Conservation (phyloP, 1,284 basidiomycete species). For the Heterobasidion occidentale region DNA sequence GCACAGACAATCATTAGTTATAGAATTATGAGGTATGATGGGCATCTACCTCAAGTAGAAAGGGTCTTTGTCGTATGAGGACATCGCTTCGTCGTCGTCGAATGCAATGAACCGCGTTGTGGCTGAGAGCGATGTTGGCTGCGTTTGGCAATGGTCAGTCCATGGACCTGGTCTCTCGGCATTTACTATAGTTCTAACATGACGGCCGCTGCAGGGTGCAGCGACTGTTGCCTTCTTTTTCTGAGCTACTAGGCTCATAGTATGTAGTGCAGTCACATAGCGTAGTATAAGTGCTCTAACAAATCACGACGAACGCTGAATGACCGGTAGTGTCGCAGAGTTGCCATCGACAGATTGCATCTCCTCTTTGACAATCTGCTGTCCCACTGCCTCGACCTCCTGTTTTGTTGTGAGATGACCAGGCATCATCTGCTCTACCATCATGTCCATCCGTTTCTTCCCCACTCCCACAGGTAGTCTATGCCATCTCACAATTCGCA, state of each 20-base stretch:
- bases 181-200: neutral
- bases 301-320: too few relatives aligned
- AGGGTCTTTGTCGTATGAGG: conserved; percentile 53
- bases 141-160: neutral
- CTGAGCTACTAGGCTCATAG: too few relatives aligned
- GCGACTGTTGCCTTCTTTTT: too few relatives aligned
- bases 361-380: conserved; percentile 41
- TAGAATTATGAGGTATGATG: neutral
- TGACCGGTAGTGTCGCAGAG: too few relatives aligned
- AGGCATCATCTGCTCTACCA: conserved; percentile 19
- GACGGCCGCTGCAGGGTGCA: neutral
- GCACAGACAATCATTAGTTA: neutral
- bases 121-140: neutral
- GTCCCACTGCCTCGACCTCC: conserved; percentile 28
- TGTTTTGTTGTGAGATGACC: conserved; percentile 15
- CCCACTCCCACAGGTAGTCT: conserved; percentile 63
- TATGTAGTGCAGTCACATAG: too few relatives aligned
- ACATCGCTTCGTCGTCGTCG: conserved; percentile 26
- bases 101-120: neutral
- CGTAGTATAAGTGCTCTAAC: too few relatives aligned
- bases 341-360: conserved; percentile 17
- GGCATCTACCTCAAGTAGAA: conserved; percentile 74
- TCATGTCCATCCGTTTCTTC: conserved; percentile 31
- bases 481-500: conserved; percentile 78
- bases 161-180: neutral